Evolutionary conservation across 2,329 filamentous ascomycete genomes (phyloP).

Genomic region (Lecanicillium sp.): DNA sequence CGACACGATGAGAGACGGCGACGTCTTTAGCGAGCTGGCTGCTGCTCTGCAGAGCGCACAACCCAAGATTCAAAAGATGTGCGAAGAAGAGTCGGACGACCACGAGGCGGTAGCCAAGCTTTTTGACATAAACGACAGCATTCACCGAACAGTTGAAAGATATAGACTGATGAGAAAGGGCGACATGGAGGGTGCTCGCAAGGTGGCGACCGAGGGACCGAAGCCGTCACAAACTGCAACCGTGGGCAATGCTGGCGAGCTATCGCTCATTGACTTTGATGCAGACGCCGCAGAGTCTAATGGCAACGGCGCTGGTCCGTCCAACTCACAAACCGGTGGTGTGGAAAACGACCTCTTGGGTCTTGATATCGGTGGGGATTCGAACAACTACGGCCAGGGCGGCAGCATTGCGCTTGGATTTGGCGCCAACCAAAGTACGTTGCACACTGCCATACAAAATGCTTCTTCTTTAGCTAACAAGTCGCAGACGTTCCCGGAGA

Average conservation of each 20-base stretch:
- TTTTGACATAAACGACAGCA: slow-evolving; percentile 96
- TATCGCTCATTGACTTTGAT: slow-evolving; percentile 91
- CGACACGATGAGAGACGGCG: slow-evolving; percentile 63
- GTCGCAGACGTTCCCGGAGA: slow-evolving; percentile 53
- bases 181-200: slow-evolving; percentile 73
- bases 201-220: slow-evolving; percentile 71
- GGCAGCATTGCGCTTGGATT: slow-evolving; percentile 81
- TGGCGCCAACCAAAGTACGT: slow-evolving; percentile 58
- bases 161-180: slow-evolving; percentile 97
- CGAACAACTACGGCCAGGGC: slow-evolving; percentile 56
- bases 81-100: slow-evolving; percentile 95
- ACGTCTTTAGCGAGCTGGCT: slow-evolving; percentile 75
- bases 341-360: slow-evolving; percentile 88
- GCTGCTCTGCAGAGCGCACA: slow-evolving; percentile 85
- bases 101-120: slow-evolving; percentile 92
- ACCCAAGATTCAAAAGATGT: slow-evolving; percentile 99
- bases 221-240: slow-evolving; percentile 44
- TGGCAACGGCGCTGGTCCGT: slow-evolving; percentile 29
- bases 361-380: slow-evolving; percentile 64
- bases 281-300: slow-evolving; percentile 50
- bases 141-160: slow-evolving; percentile 89
- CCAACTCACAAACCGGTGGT: slow-evolving; percentile 47
- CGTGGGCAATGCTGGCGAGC: slow-evolving; percentile 50
- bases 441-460: neutral
- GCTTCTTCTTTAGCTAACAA: slow-evolving; percentile 16